Percentiles rank a stretch among this genome's conserved stretches.
These are phyloP conservation scores for Rhipidocladum racemiflorum DNA, from an alignment of 176 grass and related monocot genomes.

Conservation along the genomic window DNA sequence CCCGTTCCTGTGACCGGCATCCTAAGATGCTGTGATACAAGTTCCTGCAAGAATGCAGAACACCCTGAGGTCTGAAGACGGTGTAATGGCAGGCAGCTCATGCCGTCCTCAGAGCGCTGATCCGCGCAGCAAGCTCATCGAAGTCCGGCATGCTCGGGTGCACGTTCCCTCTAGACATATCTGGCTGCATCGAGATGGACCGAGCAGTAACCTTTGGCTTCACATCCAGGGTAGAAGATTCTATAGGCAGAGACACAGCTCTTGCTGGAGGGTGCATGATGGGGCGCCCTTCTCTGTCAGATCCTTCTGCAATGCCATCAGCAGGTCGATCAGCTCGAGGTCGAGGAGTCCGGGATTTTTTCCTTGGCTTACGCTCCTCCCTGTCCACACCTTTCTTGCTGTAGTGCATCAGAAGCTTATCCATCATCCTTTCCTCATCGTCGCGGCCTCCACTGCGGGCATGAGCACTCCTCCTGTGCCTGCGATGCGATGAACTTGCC, in stretches of 20 bases:
- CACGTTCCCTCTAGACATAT: conserved; percentile 39
- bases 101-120: conserved; percentile 46
- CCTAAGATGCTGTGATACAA: not conserved
- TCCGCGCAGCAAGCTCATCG: conserved; percentile 51
- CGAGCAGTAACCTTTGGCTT: conserved; percentile 16
- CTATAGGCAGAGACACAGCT: conserved; percentile 25
- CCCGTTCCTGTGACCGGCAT: not conserved
- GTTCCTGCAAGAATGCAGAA: conserved; percentile 12
- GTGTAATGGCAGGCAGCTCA: not conserved
- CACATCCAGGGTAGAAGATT: conserved; percentile 6
- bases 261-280: conserved; percentile 23
- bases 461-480: conserved; percentile 40
- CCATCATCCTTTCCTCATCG: conserved; percentile 77
- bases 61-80: not conserved
- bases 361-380: conserved; percentile 36
- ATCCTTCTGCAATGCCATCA: not conserved
- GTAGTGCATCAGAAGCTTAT: conserved; percentile 72
- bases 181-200: conserved; percentile 46
- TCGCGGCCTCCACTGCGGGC: conserved; percentile 35
- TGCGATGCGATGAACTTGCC: conserved; percentile 35
- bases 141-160: conserved; percentile 56
- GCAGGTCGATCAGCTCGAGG: conserved; percentile 19
- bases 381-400: conserved; percentile 64
- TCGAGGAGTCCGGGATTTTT: conserved; percentile 18
- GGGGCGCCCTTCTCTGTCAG: not conserved